Conservation (phyloP, 2,329 filamentous ascomycete species). For the Talaromyces sp. region DNA sequence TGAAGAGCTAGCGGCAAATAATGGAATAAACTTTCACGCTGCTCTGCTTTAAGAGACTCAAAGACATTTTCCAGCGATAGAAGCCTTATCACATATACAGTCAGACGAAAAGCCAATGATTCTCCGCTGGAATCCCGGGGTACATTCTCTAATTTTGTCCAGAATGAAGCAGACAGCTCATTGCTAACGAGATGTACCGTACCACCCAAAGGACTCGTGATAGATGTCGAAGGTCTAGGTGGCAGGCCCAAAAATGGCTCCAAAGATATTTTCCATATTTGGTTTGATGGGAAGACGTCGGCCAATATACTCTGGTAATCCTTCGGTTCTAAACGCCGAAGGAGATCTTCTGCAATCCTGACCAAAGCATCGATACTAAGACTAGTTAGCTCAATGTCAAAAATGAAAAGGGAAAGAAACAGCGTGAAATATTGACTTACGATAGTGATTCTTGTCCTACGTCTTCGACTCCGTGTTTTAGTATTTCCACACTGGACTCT, state of each 20-base stretch:
- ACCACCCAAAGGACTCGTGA: conserved; percentile 69
- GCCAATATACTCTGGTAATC: conserved; percentile 23
- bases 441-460: conserved; percentile 42
- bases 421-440: conserved; percentile 28
- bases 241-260: conserved; percentile 43
- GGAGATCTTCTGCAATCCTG: conserved; percentile 48
- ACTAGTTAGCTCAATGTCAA: conserved; percentile 22
- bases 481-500: conserved; percentile 48
- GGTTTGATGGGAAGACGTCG: conserved; percentile 59
- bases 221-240: conserved; percentile 57
- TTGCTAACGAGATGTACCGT: conserved; percentile 59
- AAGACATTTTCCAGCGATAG: conserved; percentile 42
- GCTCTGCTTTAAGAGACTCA: conserved; percentile 25
- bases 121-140: conserved; percentile 64
- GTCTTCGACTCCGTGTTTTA: conserved; percentile 48
- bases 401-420: neutral
- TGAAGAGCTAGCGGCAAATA: conserved; percentile 53
- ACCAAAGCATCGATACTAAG: conserved; percentile 54
- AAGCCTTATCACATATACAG: conserved; percentile 63
- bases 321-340: conserved; percentile 30
- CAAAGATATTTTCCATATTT: conserved; percentile 64
- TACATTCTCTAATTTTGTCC: conserved; percentile 27
- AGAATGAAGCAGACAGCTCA: conserved; percentile 22
- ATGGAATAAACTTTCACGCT: conserved; percentile 40
- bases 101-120: conserved; percentile 70